Evolutionary conservation across 2,329 filamentous ascomycete genomes (phyloP).

Genomic region (Ophiostoma fasciatum): DNA sequence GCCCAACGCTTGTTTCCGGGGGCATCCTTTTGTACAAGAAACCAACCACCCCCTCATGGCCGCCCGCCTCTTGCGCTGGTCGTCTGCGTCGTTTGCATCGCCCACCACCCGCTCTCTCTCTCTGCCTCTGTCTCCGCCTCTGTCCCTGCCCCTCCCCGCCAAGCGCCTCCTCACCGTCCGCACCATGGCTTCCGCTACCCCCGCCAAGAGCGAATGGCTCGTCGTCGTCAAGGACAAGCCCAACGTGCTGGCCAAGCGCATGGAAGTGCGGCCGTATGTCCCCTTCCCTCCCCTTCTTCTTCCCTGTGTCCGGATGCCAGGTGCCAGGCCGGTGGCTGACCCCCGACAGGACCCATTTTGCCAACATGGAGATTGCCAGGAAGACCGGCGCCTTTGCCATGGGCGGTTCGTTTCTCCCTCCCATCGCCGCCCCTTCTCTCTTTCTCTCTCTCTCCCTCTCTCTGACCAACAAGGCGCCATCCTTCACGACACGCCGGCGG

Average conservation of each 20-base stretch:
- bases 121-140: background rate
- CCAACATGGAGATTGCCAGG: slow-evolving; percentile 33
- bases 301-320: background rate
- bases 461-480: slow-evolving; percentile 40
- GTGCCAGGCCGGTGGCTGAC: too few species aligned
- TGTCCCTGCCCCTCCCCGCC: too few species aligned
- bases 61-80: too few species aligned
- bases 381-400: slow-evolving; percentile 45
- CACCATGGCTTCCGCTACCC: slow-evolving; percentile 16
- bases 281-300: background rate
- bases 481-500: slow-evolving; percentile 49
- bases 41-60: too few species aligned
- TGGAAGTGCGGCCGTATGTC: slow-evolving; percentile 43
- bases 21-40: too few species aligned
- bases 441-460: background rate
- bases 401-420: slow-evolving; percentile 38
- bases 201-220: slow-evolving; percentile 44
- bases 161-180: too few species aligned
- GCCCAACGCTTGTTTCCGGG: too few species aligned
- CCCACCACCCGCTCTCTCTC: background rate
- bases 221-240: slow-evolving; percentile 55
- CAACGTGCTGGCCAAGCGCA: slow-evolving; percentile 41
- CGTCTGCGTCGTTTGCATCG: background rate
- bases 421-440: background rate
- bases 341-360: slow-evolving; percentile 35